These are phyloP conservation scores for Calocera viscosa DNA, from an alignment of 768 basidiomycete genomes.

Conservation along the genomic window DNA sequence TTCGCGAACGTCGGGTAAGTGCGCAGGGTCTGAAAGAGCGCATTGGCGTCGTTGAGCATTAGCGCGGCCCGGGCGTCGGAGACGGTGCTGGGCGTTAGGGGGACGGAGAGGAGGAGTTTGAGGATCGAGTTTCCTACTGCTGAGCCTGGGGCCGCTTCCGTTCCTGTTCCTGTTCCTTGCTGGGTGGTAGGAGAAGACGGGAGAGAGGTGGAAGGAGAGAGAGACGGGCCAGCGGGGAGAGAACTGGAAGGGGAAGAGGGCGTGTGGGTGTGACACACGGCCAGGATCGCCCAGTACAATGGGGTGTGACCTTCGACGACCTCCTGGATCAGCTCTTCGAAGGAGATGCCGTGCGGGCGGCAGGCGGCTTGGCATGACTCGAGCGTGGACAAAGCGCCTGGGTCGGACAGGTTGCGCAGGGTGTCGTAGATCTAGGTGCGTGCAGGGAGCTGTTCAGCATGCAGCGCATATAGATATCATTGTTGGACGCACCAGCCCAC, in stretches of 20 bases:
- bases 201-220: too few species aligned
- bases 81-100: background rate
- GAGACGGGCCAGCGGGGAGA: too few species aligned
- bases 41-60: constrained; percentile 4
- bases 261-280: background rate
- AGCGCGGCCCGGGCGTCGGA: background rate
- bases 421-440: too few species aligned
- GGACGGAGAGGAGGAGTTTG: constrained; percentile 7
- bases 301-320: background rate
- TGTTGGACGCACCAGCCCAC: too few species aligned
- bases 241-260: background rate
- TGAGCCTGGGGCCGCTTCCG: too few species aligned
- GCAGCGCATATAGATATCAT: too few species aligned
- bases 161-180: background rate
- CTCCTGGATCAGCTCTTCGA: background rate
- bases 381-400: background rate
- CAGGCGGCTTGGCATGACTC: constrained; percentile 1
- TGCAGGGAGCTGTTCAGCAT: too few species aligned
- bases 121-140: background rate
- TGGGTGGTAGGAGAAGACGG: background rate
- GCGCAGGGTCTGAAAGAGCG: background rate
- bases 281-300: background rate
- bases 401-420: background rate
- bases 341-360: background rate
- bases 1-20: background rate